A percentile compares a stretch with the other conserved stretches of the same genome.
phyloP scores from a whole-genome alignment of 1,139 yeast species.

The Nakaseomyces glabratus region DNA sequence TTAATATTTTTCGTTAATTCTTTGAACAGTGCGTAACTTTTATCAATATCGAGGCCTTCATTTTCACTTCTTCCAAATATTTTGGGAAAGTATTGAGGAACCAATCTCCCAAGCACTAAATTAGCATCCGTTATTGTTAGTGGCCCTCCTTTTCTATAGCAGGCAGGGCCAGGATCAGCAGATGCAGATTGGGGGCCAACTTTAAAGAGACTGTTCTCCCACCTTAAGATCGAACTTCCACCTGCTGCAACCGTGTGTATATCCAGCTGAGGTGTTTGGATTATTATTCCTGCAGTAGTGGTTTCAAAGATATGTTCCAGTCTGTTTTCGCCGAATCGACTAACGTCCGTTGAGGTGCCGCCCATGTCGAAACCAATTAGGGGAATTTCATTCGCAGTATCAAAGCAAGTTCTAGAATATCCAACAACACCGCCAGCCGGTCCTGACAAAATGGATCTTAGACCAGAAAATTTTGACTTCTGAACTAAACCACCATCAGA shows the following conservation, averaged over 20 bases:
- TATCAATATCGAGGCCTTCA: slow-evolving; percentile 40
- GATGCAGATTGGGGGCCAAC: slow-evolving; percentile 56
- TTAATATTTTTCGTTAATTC: slow-evolving; percentile 39
- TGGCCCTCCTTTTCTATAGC: slow-evolving; percentile 52
- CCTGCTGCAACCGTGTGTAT: slow-evolving; percentile 56
- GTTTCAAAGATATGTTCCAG: slow-evolving; percentile 50
- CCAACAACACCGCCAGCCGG: slow-evolving; percentile 63
- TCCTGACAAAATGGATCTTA: slow-evolving; percentile 47
- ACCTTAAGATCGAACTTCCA: slow-evolving; percentile 46
- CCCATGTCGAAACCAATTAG: slow-evolving; percentile 56
- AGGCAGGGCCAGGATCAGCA: slow-evolving; percentile 57
- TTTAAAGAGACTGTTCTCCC: slow-evolving; percentile 46
- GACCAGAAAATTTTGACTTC: slow-evolving; percentile 41
- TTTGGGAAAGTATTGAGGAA: slow-evolving; percentile 48
- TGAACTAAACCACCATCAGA: slow-evolving; percentile 54
- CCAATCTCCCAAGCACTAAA: slow-evolving; percentile 42
- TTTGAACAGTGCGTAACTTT: slow-evolving; percentile 34
- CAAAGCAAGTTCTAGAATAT: slow-evolving; percentile 43
- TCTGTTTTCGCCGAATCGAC: slow-evolving; percentile 38
- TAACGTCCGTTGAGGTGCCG: slow-evolving; percentile 54
- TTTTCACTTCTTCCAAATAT: slow-evolving; percentile 53
- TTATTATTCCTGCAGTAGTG: slow-evolving; percentile 47
- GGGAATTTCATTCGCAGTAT: slow-evolving; percentile 36
- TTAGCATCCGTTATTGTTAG: slow-evolving; percentile 54
- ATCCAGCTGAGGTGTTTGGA: slow-evolving; percentile 50